Base-by-base conservation (phyloP, 2,329 filamentous ascomycete species). In the Trichoderma aggressivum region DNA sequence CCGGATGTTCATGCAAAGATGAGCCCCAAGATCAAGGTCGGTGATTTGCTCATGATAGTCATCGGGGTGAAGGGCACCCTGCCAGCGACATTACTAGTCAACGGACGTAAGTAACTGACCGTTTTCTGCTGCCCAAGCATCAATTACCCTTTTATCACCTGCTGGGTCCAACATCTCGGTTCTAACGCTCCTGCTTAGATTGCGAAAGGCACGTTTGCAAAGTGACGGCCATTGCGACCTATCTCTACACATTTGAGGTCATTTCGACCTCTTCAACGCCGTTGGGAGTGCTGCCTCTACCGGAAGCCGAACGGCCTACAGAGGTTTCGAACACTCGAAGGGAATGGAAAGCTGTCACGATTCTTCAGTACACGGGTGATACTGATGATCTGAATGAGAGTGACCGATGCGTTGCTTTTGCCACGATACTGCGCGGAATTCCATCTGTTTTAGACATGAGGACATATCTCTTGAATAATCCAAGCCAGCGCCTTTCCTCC, bases 361-460 rank as follows among this genome's bases (percentile, higher is more conserved):
- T 77, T n/a, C 80, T 76, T 24, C 74, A 74, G 7, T 75, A 76
- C 43, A 73, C 65, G 18, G 70, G 73, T 34, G 75, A 79, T 28
- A 55, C 79, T 5, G 76, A 78, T 24, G 71, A 66, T 5, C 69
- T 80, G 4, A 24, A 72, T 8, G 11, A 5, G 0, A 1, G 1
- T 7, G 56, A 75, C 0, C 75, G 73, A 30, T 61, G 69, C n/a
- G 7, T 62, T 2, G 72, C 75, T 5, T 75, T 88, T 67, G 77
- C 80, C 5, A 77, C 89, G 10, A 74, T 87, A 24, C 80, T 93
- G 0, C 83, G 88, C 14, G 84, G 86, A 1, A 81, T 94, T 3
- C 92, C 92, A 0, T 80, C 86, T 1, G 86, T 94, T 4, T 76
- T 82, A 14, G 82, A 88, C 0, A 89, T 94, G 85, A 83, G 81